These are phyloP conservation scores for Persicaria tinctoria DNA, from an alignment of 148 eudicot genomes.

Conservation along the genomic window DNA sequence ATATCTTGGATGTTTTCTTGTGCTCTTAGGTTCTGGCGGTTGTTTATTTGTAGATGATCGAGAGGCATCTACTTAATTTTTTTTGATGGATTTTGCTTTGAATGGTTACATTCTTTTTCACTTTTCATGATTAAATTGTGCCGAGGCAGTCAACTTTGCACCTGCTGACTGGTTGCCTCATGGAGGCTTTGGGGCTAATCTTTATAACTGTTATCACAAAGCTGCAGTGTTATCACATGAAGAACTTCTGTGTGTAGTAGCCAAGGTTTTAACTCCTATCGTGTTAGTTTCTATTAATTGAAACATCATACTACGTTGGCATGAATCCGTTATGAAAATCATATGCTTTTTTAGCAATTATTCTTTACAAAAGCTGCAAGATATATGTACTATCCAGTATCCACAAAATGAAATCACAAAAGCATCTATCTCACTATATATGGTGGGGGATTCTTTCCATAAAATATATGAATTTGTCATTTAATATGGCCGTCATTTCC, in stretches of 20 bases:
- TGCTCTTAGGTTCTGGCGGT: too few relatives aligned
- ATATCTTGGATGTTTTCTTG: too few relatives aligned
- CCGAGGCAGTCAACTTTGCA: constrained; percentile 99
- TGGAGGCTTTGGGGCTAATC: constrained; percentile 92
- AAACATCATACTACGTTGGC: background rate
- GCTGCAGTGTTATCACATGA: constrained; percentile 93
- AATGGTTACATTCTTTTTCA: constrained; percentile 11
- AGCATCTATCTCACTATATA: background rate
- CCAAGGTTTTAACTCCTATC: constrained; percentile 49
- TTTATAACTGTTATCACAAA: constrained; percentile 78
- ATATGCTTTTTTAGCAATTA: background rate
- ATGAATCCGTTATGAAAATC: background rate
- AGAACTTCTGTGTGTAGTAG: constrained; percentile 91
- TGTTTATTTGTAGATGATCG: too few relatives aligned
- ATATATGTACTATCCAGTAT: too few relatives aligned
- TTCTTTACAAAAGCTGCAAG: background rate
- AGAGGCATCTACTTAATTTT: too few relatives aligned
- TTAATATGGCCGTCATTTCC: background rate
- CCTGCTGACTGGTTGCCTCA: constrained; percentile 99
- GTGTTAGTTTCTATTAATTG: background rate
- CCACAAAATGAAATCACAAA: background rate
- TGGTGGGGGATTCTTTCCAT: background rate
- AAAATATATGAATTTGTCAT: background rate
- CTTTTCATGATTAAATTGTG: constrained; percentile 84
- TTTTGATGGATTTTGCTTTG: background rate